Percentiles rank a stretch among this genome's conserved stretches.
These are phyloP conservation scores for Umbelopsis sp. DNA, from an alignment of 371 early-diverging fungal species.

Conservation along the genomic window DNA sequence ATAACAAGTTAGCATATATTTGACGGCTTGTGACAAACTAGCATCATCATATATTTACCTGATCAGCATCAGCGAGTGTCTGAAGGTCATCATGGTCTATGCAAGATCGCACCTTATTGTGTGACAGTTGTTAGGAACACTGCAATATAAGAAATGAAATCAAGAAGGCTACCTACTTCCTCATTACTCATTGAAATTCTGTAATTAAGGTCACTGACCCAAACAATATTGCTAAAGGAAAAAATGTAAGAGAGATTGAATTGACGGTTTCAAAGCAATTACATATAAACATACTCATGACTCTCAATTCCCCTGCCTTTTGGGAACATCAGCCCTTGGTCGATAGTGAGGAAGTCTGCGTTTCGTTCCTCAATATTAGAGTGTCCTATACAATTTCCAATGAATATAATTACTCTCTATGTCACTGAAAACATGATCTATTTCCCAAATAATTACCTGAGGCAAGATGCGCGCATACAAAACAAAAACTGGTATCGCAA, in stretches of 20 bases:
- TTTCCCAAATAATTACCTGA: constrained; percentile 60
- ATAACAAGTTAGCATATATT: constrained; percentile 30
- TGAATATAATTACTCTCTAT: constrained; percentile 17
- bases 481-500: constrained; percentile 85
- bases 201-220: constrained; percentile 93
- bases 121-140: neutral
- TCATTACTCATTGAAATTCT: constrained; percentile 75
- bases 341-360: constrained; percentile 82
- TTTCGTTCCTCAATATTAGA: constrained; percentile 83
- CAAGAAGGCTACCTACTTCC: constrained; percentile 49
- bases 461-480: constrained; percentile 93
- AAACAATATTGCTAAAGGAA: constrained; percentile 68
- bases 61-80: constrained; percentile 49
- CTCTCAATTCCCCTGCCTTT: constrained; percentile 69
- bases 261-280: neutral
- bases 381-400: constrained; percentile 41
- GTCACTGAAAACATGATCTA: neutral
- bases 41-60: constrained; percentile 35
- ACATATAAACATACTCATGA: constrained; percentile 60
- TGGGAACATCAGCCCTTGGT: constrained; percentile 72
- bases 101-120: neutral
- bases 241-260: neutral
- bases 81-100: constrained; percentile 41
- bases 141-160: neutral
- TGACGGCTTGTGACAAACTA: constrained; percentile 6